These are phyloP conservation scores for Thalassiosira profunda DNA, from an alignment of 108 stramenopile genomes.

Conservation along the genomic window DNA sequence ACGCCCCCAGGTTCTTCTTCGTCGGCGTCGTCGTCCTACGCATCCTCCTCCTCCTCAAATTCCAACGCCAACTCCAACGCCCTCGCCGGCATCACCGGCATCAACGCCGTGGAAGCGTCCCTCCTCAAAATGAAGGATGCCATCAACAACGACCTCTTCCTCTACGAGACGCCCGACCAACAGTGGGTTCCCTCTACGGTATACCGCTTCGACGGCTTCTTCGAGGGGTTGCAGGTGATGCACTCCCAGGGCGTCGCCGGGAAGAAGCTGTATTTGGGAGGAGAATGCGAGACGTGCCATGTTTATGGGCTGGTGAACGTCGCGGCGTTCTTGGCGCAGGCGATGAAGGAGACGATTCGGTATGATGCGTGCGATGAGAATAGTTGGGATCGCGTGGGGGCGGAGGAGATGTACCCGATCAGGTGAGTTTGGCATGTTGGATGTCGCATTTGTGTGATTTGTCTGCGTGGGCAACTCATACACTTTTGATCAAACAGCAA, in stretches of 20 bases:
- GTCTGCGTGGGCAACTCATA: neutral
- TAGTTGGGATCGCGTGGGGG: slow-evolving; percentile 55
- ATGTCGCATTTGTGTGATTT: neutral
- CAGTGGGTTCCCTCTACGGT: slow-evolving; percentile 53
- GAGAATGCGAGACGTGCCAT: slow-evolving; percentile 34
- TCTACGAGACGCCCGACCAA: slow-evolving; percentile 43
- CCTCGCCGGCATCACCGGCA: neutral
- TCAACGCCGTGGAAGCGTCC: slow-evolving; percentile 22
- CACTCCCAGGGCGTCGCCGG: slow-evolving; percentile 47
- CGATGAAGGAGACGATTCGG: slow-evolving; percentile 32
- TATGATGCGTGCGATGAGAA: slow-evolving; percentile 69
- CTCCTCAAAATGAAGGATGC: slow-evolving; percentile 16
- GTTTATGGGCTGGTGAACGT: slow-evolving; percentile 52
- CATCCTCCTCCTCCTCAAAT: neutral
- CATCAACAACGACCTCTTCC: slow-evolving; percentile 36
- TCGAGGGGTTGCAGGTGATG: slow-evolving; percentile 42
- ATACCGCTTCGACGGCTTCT: slow-evolving; percentile 48
- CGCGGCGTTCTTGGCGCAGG: slow-evolving; percentile 20
- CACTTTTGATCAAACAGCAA: slow-evolving; percentile 25
- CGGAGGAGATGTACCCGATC: slow-evolving; percentile 37
- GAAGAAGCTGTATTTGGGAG: slow-evolving; percentile 43
- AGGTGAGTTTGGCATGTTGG: neutral
- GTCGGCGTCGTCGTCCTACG: neutral
- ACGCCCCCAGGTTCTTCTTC: neutral
- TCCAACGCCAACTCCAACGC: slow-evolving; percentile 1